phyloP scores from a whole-genome alignment of 345 rosid species.

The Bretschneidera sinensis region DNA sequence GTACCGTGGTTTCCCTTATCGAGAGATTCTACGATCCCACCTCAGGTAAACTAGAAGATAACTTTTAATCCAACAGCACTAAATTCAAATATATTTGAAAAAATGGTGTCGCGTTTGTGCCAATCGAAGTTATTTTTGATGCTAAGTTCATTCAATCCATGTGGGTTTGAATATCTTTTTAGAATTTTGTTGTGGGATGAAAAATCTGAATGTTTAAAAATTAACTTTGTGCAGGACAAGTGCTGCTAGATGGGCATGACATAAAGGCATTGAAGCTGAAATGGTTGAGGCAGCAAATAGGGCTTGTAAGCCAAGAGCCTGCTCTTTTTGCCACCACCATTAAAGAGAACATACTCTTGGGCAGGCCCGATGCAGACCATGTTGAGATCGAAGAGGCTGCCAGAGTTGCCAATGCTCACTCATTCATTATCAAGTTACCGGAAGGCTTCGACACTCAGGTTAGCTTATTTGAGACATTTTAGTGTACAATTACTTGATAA shows the following conservation, averaged over 20 bases:
- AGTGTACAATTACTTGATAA: neutral
- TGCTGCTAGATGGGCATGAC: slow-evolving; percentile 82
- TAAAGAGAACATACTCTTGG: slow-evolving; percentile 86
- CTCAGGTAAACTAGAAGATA: slow-evolving; percentile 46
- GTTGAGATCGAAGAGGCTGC: slow-evolving; percentile 93
- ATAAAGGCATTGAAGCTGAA: slow-evolving; percentile 72
- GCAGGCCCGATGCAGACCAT: slow-evolving; percentile 78
- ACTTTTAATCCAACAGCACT: too few species aligned
- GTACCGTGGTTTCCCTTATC: slow-evolving; percentile 91
- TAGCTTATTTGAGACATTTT: slow-evolving; percentile 14
- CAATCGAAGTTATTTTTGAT: slow-evolving; percentile 16
- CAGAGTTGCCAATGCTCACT: slow-evolving; percentile 93
- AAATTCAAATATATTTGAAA: too few species aligned
- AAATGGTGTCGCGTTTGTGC: too few species aligned
- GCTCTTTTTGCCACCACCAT: slow-evolving; percentile 91
- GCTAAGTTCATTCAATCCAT: slow-evolving; percentile 8
- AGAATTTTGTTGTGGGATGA: neutral
- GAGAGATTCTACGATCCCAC: slow-evolving; percentile 93
- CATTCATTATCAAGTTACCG: slow-evolving; percentile 85
- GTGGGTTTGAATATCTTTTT: neutral
- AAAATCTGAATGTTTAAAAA: slow-evolving; percentile 6
- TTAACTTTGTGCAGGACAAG: slow-evolving; percentile 58
- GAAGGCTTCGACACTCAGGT: slow-evolving; percentile 97
- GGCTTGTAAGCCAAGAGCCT: slow-evolving; percentile 98
- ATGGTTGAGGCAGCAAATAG: slow-evolving; percentile 95